phyloP scores from a whole-genome alignment of 2,329 filamentous ascomycete genomes.

The Clarireedia homoeocarpa region DNA sequence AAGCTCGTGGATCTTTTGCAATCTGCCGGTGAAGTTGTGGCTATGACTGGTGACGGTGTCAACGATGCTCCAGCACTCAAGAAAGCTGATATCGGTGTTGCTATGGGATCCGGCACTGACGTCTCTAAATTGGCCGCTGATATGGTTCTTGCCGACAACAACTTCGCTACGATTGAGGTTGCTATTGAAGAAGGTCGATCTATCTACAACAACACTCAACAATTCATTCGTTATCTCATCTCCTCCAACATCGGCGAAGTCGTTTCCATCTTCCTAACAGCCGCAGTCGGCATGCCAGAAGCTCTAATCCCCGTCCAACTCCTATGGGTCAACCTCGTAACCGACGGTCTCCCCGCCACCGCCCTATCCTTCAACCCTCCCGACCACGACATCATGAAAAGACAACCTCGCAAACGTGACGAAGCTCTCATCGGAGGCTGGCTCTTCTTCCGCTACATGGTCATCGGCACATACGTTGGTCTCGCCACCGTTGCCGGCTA shows the following conservation, averaged over 20 bases:
- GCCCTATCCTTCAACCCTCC: conserved; percentile 96
- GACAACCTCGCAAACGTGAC: conserved; percentile 82
- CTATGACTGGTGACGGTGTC: conserved; percentile 98
- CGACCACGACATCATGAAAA: conserved; percentile 97
- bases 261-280: conserved; percentile 96
- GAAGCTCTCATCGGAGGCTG: conserved; percentile 89
- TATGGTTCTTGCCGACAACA: conserved; percentile 97
- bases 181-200: conserved; percentile 95
- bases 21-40: conserved; percentile 85
- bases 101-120: conserved; percentile 97
- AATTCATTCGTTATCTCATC: conserved; percentile 98
- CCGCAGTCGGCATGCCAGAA: conserved; percentile 94
- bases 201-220: conserved; percentile 99
- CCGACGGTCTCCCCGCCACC: conserved; percentile 91
- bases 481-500: conserved; percentile 93
- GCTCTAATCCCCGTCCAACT: conserved; percentile 95
- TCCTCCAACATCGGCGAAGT: conserved; percentile 99
- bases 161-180: conserved; percentile 95
- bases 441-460: conserved; percentile 96
- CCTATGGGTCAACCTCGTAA: conserved; percentile 97
- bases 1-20: conserved; percentile 95
- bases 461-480: conserved; percentile 93
- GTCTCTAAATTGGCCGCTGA: conserved; percentile 94
- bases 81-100: conserved; percentile 97
- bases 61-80: conserved; percentile 97